phyloP scores from a whole-genome alignment of 108 stramenopile genomes.

The Nannochloropsis gaditana region DNA sequence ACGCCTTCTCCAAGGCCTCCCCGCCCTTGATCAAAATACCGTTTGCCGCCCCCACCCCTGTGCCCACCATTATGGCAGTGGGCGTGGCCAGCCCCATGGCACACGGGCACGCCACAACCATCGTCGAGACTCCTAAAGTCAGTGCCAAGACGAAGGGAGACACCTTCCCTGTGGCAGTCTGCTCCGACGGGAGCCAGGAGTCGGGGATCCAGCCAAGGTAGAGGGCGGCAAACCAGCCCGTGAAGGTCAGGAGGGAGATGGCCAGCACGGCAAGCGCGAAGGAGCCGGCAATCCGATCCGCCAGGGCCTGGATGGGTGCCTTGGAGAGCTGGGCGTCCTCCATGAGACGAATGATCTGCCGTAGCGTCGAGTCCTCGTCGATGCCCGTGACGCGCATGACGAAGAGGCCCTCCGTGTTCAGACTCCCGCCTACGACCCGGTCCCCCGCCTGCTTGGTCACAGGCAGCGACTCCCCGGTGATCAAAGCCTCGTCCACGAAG shows the following conservation, averaged over 20 bases:
- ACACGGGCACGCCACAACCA: conserved; percentile 88
- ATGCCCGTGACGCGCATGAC: conserved; percentile 70
- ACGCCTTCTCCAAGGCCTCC: conserved; percentile 76
- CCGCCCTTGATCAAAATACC: conserved; percentile 98
- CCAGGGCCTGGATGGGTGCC: conserved; percentile 84
- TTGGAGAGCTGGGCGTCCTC: conserved; percentile 88
- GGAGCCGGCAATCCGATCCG: conserved; percentile 67
- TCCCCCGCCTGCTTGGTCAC: conserved; percentile 25
- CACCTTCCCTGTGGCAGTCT: conserved; percentile 35
- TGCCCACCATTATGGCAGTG: conserved; percentile 91
- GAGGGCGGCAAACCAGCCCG: conserved; percentile 57
- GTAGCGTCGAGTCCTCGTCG: conserved; percentile 65
- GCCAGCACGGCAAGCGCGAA: conserved; percentile 65
- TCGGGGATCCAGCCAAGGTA: not conserved
- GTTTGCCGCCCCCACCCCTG: conserved; percentile 82
- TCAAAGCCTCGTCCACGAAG: conserved; percentile 77
- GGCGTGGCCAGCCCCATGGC: conserved; percentile 95
- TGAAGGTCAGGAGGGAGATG: conserved; percentile 57
- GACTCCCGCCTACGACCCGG: conserved; percentile 23
- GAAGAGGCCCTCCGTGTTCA: conserved; percentile 46
- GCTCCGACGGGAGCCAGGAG: not conserved
- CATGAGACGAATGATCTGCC: conserved; percentile 78
- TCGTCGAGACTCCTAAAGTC: conserved; percentile 47
- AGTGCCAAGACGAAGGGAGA: conserved; percentile 62
- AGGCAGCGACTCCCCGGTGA: conserved; percentile 86